Base-by-base conservation (phyloP, 305 asterid species). In the Solanum aculeatissimum region DNA sequence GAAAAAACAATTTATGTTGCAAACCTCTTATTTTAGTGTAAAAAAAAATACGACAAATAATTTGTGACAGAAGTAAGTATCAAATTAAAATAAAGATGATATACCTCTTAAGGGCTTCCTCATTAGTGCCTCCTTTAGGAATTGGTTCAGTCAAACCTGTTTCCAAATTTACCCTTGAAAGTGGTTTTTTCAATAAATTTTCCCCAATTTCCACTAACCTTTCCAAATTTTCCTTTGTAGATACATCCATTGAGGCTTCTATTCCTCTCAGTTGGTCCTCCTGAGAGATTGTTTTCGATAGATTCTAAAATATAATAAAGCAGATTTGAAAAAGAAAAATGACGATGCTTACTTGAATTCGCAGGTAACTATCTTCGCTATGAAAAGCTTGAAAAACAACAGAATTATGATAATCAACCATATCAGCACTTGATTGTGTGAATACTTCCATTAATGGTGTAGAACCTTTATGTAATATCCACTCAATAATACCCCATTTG, bases 51-150 rank as follows among this genome's bases (percentile, higher is more conserved):
- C 2, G 3, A 58, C 1, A 4, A 0, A 58, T 58, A 58, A 58
- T 21, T 58, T 58, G 0, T n/a, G 7, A 58, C 15, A 0, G 0
- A 54, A 0, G 21, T 55, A n/a, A n/a, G 0, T 5, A 38, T 40
- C 6, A 11, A 5, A 65, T 29, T 65, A 58, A 81, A 7, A 57
- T 12, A 32, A 3, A 23, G 10, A 21, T 57, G 43, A 79, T 21
- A 27, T 83, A 87, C 89, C 83, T 87, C 23, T 72, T 81, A 55
- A 87, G 84, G 32, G 86, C 87, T 4, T 82, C 82, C 15, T 84
- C 83, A 14, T 87, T 87, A 21, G 87, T 60, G 47, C 85, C 87
- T 5, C 51, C 71, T 66, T 83, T 12, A 9, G 83, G 21, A 23
- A 83, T 16, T 66, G 85, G 86, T 83, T 87, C 88, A 25, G 32